These are phyloP conservation scores for Pseudopithomyces maydicus DNA, from an alignment of 2,329 filamentous ascomycete species.

Conservation along the genomic window DNA sequence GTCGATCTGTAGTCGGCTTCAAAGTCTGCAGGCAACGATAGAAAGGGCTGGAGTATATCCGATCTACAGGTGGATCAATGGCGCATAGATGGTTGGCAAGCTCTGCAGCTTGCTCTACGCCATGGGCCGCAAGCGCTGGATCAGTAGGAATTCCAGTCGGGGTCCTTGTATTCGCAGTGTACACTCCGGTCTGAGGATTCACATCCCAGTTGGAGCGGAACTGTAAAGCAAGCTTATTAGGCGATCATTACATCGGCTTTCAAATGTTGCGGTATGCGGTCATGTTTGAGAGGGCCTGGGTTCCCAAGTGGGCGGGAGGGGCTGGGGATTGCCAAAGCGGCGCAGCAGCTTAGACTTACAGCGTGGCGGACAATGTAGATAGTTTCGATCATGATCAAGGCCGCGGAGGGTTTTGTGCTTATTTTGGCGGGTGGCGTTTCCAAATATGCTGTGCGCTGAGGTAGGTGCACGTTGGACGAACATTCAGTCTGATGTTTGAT, in stretches of 20 bases:
- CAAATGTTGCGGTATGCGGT: background rate
- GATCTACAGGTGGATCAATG: conserved; percentile 70
- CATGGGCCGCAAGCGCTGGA: conserved; percentile 84
- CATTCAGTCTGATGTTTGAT: background rate
- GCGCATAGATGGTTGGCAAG: conserved; percentile 68
- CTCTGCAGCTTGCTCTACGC: conserved; percentile 80
- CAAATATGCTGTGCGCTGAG: background rate
- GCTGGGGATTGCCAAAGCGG: conserved; percentile 9
- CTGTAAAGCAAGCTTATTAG: conserved; percentile 45
- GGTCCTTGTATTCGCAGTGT: conserved; percentile 68
- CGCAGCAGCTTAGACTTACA: conserved; percentile 47
- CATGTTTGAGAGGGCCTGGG: conserved; percentile 5
- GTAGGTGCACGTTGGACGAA: background rate
- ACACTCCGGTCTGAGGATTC: conserved; percentile 77
- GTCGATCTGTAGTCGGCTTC: conserved; percentile 43
- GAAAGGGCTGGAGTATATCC: conserved; percentile 67
- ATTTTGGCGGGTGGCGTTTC: background rate
- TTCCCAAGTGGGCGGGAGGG: conserved; percentile 11
- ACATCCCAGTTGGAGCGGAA: conserved; percentile 92
- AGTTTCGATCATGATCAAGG: conserved; percentile 47
- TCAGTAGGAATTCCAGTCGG: conserved; percentile 90
- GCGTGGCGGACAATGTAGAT: conserved; percentile 58
- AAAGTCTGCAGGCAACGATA: conserved; percentile 49
- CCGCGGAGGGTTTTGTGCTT: background rate
- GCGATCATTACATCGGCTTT: conserved; percentile 16